These are phyloP conservation scores for Heimioporus sp. DNA, from an alignment of 768 basidiomycete species.

Conservation along the genomic window DNA sequence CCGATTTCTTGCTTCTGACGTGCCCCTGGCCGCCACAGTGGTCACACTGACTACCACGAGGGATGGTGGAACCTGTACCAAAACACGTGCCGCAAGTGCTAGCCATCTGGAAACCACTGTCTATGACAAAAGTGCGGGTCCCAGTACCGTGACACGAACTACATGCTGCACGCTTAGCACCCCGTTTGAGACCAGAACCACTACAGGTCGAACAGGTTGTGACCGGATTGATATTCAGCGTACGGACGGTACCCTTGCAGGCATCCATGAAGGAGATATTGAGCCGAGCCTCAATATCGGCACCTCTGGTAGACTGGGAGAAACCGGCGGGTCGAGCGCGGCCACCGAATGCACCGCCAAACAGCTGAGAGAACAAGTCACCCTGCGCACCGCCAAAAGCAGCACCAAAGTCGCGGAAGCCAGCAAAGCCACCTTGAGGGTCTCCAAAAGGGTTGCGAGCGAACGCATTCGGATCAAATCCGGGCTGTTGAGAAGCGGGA, in stretches of 20 bases:
- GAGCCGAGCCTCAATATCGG: constrained; percentile 78
- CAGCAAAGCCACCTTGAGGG: constrained; percentile 58
- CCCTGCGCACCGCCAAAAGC: constrained; percentile 53
- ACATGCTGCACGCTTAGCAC: constrained; percentile 81
- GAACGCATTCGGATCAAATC: constrained; percentile 91
- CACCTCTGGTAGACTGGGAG: constrained; percentile 54
- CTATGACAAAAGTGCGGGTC: constrained; percentile 83
- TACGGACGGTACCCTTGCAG: constrained; percentile 83
- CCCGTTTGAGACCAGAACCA: constrained; percentile 83
- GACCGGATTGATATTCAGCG: constrained; percentile 75
- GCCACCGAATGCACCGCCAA: constrained; percentile 63
- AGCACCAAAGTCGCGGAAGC: constrained; percentile 69
- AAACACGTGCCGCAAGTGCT: constrained; percentile 82
- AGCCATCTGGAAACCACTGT: constrained; percentile 96
- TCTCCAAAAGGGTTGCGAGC: constrained; percentile 50
- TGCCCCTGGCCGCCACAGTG: constrained; percentile 86
- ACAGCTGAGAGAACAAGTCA: constrained; percentile 86
- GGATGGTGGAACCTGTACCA: constrained; percentile 79
- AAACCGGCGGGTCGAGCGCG: constrained; percentile 41
- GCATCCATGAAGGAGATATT: constrained; percentile 88
- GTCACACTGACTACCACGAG: constrained; percentile 73
- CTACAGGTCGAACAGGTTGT: constrained; percentile 82
- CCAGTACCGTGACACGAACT: constrained; percentile 82
- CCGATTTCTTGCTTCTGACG: constrained; percentile 72
- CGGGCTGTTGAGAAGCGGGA: constrained; percentile 86